Percentiles rank a stretch among this genome's conserved stretches.
These are phyloP conservation scores for Neurospora sp. DNA, from an alignment of 2,329 filamentous ascomycete genomes.

Conservation along the genomic window DNA sequence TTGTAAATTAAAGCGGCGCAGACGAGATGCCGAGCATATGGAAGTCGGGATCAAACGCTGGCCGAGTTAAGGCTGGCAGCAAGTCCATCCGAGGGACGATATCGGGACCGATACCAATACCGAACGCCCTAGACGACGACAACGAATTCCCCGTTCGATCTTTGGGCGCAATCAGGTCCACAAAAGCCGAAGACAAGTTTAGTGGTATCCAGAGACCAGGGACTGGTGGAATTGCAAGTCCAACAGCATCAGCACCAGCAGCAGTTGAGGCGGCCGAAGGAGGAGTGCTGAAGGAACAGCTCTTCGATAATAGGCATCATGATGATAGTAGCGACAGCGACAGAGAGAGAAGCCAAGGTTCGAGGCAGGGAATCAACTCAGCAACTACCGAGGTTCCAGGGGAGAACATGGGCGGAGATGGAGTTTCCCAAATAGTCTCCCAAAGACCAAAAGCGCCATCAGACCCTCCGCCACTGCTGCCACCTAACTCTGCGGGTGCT, in stretches of 20 bases:
- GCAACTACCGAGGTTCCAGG: background rate
- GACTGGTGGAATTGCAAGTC: constrained; percentile 23
- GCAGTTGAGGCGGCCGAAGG: background rate
- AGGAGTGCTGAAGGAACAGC: constrained; percentile 1
- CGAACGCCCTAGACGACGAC: constrained; percentile 36
- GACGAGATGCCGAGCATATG: constrained; percentile 34
- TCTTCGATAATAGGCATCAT: background rate
- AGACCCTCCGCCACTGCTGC: constrained; percentile 14
- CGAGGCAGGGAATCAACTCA: background rate
- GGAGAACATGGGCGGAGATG: background rate
- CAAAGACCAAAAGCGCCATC: constrained; percentile 15
- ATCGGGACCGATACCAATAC: constrained; percentile 50
- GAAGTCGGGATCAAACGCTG: constrained; percentile 32
- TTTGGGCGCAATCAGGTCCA: constrained; percentile 28
- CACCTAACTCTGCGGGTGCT: constrained; percentile 7
- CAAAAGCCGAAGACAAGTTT: constrained; percentile 23
- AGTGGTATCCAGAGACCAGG: constrained; percentile 19
- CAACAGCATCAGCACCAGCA: constrained; percentile 18
- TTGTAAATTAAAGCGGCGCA: background rate
- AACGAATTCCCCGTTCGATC: constrained; percentile 41
- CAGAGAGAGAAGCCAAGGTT: constrained; percentile 2
- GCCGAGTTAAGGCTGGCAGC: constrained; percentile 31
- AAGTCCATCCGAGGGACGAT: constrained; percentile 48
- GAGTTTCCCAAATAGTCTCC: background rate
- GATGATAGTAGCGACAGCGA: background rate